Evolutionary conservation across 2,329 filamentous ascomycete species (phyloP), one percentile per base, ranked within the genome.

Genomic region (Phialocephala sp.): DNA sequence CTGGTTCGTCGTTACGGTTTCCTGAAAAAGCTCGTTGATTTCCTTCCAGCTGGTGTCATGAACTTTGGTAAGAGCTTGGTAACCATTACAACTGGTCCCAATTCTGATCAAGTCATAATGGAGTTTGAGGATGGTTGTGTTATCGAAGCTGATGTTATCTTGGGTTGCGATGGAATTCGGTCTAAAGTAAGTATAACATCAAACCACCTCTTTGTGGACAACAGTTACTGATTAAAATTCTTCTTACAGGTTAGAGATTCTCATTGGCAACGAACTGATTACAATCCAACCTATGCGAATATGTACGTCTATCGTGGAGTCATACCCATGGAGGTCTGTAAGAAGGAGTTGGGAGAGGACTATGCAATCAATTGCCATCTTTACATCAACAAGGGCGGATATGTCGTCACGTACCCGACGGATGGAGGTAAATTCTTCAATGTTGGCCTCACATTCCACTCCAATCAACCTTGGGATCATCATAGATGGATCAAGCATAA

Each of bases 141-240:
- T 0, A 80, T 76, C 1, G 69, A 76, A 24, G 80, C 82, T 50
- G 77, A 76, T 65, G 77, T 79, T 2, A 82, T 86, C 0, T 78
- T 89, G 57, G 87, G 85, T 12, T 87, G 85, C 69, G 88, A 90
- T 74, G 88, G 87, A 0, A 87, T 89, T 36, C 22, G 39, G 15
- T 45, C 39, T 20, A 35, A 14, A 14, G 57, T 59, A 14, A 14
- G 57, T 59, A 18, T 43, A 43, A 2, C 57, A 59, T 41, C 37
- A 41, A 41, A 4, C 9, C 3, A 2, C 11, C 37, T 41, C 15
- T 18, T 18, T 41, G 37, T 11, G 37, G 15, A 41, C 37, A 41
- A 3, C 27, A 32, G 6, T 32, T 32, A 41, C 37, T 41, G 11
- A 41, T 18, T 41, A 3, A 4, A 12, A 2, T 41, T 12, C 11